phyloP scores from a whole-genome alignment of 2,329 filamentous ascomycete genomes.

The Nothophoma quercina region DNA sequence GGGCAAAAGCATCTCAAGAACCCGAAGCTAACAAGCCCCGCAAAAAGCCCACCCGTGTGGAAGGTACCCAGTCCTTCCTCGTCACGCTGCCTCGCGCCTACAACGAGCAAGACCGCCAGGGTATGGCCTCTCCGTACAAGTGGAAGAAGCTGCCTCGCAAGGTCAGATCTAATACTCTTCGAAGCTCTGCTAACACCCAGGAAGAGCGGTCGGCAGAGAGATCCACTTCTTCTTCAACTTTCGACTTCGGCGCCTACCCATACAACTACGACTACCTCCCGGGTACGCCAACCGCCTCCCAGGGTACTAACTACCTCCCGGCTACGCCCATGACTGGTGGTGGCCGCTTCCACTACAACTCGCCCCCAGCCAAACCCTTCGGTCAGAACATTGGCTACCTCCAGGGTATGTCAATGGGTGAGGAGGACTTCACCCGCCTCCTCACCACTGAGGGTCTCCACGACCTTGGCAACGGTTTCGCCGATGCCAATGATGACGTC shows the following conservation, averaged over 20 bases:
- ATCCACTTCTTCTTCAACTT: no score
- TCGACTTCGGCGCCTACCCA: neutral
- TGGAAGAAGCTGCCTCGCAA: slow-evolving; percentile 10
- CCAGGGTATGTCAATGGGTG: slow-evolving; percentile 4
- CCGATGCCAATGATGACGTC: slow-evolving; percentile 40
- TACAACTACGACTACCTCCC: neutral
- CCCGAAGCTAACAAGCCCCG: slow-evolving; percentile 4
- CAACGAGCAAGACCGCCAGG: slow-evolving; percentile 2
- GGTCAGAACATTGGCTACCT: neutral
- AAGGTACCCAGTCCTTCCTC: slow-evolving; percentile 18
- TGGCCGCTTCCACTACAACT: neutral
- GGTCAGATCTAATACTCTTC: neutral
- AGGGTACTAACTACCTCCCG: neutral
- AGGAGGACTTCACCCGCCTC: neutral
- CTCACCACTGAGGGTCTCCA: slow-evolving; percentile 2
- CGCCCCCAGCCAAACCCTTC: neutral
- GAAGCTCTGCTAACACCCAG: slow-evolving; percentile 2
- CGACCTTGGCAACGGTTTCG: slow-evolving; percentile 16
- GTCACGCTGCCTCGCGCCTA: slow-evolving; percentile 10
- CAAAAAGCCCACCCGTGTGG: slow-evolving; percentile 17
- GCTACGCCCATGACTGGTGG: neutral
- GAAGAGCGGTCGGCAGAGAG: no score
- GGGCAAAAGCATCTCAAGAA: slow-evolving; percentile 11
- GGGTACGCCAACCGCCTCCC: neutral
- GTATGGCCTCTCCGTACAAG: slow-evolving; percentile 7